These are phyloP conservation scores for Onygena corvina DNA, from an alignment of 2,329 filamentous ascomycete species.

Conservation along the genomic window DNA sequence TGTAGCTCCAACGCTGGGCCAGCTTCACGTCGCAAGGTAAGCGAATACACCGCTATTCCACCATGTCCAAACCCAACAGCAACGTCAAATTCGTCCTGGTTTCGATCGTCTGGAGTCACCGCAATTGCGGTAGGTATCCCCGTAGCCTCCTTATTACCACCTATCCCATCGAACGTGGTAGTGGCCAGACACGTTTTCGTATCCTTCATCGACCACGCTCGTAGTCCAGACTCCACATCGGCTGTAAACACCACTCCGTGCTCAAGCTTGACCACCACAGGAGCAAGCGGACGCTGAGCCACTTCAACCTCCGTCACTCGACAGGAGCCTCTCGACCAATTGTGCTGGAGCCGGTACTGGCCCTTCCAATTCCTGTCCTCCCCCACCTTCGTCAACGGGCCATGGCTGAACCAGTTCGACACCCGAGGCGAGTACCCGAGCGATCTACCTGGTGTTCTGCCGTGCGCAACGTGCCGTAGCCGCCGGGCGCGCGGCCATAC, in stretches of 20 bases:
- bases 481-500: slow-evolving; percentile 68
- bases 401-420: slow-evolving; percentile 52
- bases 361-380: slow-evolving; percentile 62
- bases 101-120: slow-evolving; percentile 35
- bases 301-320: slow-evolving; percentile 66
- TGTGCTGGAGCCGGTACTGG: slow-evolving; percentile 77
- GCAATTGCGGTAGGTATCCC: slow-evolving; percentile 48
- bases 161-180: slow-evolving; percentile 19
- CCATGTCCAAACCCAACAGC: slow-evolving; percentile 61
- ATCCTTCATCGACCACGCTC: slow-evolving; percentile 62
- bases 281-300: slow-evolving; percentile 43
- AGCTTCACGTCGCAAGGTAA: slow-evolving; percentile 35
- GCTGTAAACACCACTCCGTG: slow-evolving; percentile 68
- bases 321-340: slow-evolving; percentile 77
- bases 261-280: slow-evolving; percentile 61
- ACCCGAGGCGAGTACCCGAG: slow-evolving; percentile 43
- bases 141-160: slow-evolving; percentile 42
- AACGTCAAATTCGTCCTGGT: slow-evolving; percentile 44
- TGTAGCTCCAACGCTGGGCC: slow-evolving; percentile 35
- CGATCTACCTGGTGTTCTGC: slow-evolving; percentile 20
- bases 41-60: slow-evolving; percentile 55
- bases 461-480: slow-evolving; percentile 53
- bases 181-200: slow-evolving; percentile 49
- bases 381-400: slow-evolving; percentile 40
- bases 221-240: slow-evolving; percentile 55